Evolutionary conservation across 2,329 filamentous ascomycete genomes (phyloP), one percentile per base, ranked within the genome.

Genomic region (Trichoderma sp.): DNA sequence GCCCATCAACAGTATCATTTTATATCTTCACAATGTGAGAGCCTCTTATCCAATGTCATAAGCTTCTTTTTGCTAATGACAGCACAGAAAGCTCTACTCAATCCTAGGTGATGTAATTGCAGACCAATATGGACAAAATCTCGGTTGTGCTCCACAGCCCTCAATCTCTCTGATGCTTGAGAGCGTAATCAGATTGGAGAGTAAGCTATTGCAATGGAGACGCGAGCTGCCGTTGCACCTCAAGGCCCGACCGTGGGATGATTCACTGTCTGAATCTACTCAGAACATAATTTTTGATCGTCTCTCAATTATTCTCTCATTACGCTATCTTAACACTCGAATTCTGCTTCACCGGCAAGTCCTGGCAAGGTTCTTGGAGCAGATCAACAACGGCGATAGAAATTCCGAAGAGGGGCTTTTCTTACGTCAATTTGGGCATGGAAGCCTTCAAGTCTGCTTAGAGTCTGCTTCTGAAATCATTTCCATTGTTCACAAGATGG

Each of bases 1-100:
- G 21, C n/a, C 32, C 51, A 34, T 69, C 65, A 34, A 57, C 65
- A n/a, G 65, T 60, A 43, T 60, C 56, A n/a, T 69, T 69, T 69
- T 69, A 28, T 24, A 58, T 58, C 14, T 53, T 18, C 15, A 69
- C 65, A 47, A 60, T 69, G 65, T 69, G 14, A 60, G 65, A 14
- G 5, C 21, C 26, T 6, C n/a, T 8, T 36, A n/a, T 18, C 21
- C 6, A 21, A 28, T 8, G 1, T 43, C 12, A 34, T 15, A 8
- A 2, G 39, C 9, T 36, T 28, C 9, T 12, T 21, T 43, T 24
- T 24, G n/a, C 21, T 60, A 30, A 69, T 18, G 28, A 9, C 2
- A n/a, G 7, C 18, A 28, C 21, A 69, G 51, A 69, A 69, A 69
- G 32, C 39, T 66, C 1, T 66, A 60, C 7, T 34, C 28, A 3